Percentiles rank a stretch among this genome's conserved stretches.
phyloP scores from a whole-genome alignment of 2,329 filamentous ascomycete genomes.

The Hypomyces perniciosus region DNA sequence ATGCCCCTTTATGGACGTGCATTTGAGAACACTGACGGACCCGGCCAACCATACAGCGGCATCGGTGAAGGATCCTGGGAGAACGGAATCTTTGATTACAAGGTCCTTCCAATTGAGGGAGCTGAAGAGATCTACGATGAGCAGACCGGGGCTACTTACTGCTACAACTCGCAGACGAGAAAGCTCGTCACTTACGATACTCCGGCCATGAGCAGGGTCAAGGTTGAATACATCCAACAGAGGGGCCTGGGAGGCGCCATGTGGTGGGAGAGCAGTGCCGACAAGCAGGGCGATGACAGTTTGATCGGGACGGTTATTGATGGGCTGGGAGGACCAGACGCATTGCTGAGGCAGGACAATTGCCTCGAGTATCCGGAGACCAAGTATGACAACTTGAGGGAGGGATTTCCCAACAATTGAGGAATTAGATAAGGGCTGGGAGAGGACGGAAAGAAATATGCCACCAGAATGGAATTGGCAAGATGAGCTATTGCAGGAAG shows the following conservation, averaged over 20 bases:
- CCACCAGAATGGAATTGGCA: no score
- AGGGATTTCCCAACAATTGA: constrained; percentile 46
- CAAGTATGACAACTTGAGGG: constrained; percentile 65
- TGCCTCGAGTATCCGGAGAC: constrained; percentile 57
- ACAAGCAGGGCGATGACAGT: constrained; percentile 59
- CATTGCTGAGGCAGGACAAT: constrained; percentile 50
- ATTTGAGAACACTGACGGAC: constrained; percentile 72
- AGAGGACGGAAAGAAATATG: not conserved
- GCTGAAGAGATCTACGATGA: constrained; percentile 59
- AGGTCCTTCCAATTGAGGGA: constrained; percentile 66
- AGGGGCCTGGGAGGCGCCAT: constrained; percentile 77
- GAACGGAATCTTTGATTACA: constrained; percentile 81
- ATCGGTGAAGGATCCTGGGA: constrained; percentile 80
- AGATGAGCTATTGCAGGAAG: no score
- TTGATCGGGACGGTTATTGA: constrained; percentile 62
- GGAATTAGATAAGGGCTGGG: not conserved
- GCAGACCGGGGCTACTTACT: constrained; percentile 65
- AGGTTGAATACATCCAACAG: constrained; percentile 64
- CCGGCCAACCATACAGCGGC: constrained; percentile 63
- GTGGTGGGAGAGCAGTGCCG: constrained; percentile 92
- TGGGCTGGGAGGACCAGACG: constrained; percentile 46
- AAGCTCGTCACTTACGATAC: constrained; percentile 79
- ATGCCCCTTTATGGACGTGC: constrained; percentile 90
- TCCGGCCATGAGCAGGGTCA: constrained; percentile 57
- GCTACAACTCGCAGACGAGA: constrained; percentile 57